Conservation (phyloP, 441 rosid species). For the Capsella rubella region DNA sequence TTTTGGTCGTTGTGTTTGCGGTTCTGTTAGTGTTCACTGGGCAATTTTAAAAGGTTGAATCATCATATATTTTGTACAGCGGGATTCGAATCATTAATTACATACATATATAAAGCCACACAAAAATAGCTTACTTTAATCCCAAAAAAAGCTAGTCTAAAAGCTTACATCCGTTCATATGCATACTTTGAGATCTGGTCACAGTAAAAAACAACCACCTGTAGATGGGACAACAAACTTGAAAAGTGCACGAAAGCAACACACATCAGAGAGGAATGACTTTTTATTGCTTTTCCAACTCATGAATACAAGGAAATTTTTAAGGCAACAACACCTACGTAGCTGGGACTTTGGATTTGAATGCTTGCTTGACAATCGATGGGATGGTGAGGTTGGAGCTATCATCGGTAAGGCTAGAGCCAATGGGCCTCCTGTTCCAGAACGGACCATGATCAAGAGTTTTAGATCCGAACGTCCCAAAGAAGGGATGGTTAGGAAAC, state of each 20-base stretch:
- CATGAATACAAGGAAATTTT: too few relatives aligned
- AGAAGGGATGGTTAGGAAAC: constrained; percentile 4
- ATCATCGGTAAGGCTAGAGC: neutral
- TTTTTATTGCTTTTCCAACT: neutral
- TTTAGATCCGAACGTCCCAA: neutral
- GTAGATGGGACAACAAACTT: too few relatives aligned
- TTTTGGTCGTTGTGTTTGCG: constrained; percentile 12
- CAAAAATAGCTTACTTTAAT: neutral
- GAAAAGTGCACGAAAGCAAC: too few relatives aligned
- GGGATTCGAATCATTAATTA: constrained; percentile 3
- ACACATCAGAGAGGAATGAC: neutral
- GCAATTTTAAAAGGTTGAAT: neutral
- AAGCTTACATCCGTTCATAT: neutral
- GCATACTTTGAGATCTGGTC: neutral
- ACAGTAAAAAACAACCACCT: neutral
- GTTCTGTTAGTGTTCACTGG: constrained; percentile 18
- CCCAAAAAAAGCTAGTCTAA: too few relatives aligned
- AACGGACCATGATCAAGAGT: neutral
- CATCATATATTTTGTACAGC: constrained; percentile 39
- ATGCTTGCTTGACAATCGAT: neutral
- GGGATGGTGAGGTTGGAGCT: constrained; percentile 2
- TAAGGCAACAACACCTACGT: neutral
- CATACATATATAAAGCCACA: constrained; percentile 36
- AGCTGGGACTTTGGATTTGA: neutral
- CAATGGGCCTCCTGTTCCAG: constrained; percentile 9